Evolutionary conservation across 805 yeast species (phyloP).

Genomic region (Starmerella sp.): DNA sequence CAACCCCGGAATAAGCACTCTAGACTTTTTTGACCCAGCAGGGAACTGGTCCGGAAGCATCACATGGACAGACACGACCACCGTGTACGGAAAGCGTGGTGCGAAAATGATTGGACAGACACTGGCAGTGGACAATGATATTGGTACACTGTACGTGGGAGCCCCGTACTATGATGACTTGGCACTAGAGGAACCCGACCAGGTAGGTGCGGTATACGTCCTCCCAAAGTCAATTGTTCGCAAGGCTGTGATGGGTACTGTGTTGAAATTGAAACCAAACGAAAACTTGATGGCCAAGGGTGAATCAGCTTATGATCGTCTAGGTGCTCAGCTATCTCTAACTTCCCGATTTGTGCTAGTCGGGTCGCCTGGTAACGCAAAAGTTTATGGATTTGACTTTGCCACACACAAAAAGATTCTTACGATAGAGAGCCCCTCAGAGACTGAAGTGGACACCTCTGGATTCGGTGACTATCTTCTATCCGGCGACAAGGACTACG

Average conservation of each 20-base stretch:
- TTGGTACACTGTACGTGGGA: slow-evolving; percentile 33
- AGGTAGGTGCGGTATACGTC: slow-evolving; percentile 31
- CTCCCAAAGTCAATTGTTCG: slow-evolving; percentile 27
- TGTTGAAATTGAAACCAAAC: background rate
- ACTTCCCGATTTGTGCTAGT: slow-evolving; percentile 28
- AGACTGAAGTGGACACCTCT: slow-evolving; percentile 10
- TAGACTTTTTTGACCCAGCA: slow-evolving; percentile 32
- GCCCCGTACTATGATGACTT: slow-evolving; percentile 31
- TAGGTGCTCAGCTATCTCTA: slow-evolving; percentile 32
- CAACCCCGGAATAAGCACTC: slow-evolving; percentile 41
- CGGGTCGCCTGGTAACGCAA: slow-evolving; percentile 33
- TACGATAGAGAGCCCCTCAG: slow-evolving; percentile 5
- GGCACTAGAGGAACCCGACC: slow-evolving; percentile 28
- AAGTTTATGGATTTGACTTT: slow-evolving; percentile 32
- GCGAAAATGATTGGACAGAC: slow-evolving; percentile 35
- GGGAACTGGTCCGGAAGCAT: slow-evolving; percentile 24
- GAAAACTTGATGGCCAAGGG: slow-evolving; percentile 7
- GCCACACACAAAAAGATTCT: slow-evolving; percentile 16
- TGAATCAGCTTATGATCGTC: slow-evolving; percentile 31
- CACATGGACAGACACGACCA: slow-evolving; percentile 25
- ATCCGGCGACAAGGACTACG: slow-evolving; percentile 21
- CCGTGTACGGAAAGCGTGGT: slow-evolving; percentile 34
- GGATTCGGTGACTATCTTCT: slow-evolving; percentile 26
- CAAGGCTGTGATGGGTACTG: slow-evolving; percentile 4
- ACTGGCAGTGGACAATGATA: slow-evolving; percentile 31